Evolutionary conservation across 306 rosid species (phyloP).

Genomic region (Abrus precatorius): DNA sequence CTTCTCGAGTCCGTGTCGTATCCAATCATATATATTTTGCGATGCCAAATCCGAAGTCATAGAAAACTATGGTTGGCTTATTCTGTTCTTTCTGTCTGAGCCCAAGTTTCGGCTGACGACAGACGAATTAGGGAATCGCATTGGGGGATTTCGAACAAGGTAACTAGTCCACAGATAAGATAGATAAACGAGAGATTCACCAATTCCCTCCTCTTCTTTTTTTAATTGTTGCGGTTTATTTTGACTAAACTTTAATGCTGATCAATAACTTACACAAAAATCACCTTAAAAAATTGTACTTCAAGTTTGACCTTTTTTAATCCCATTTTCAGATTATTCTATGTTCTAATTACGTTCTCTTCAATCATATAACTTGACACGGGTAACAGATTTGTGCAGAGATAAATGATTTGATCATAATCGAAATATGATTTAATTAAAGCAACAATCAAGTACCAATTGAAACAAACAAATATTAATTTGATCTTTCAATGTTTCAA

Average conservation of each 20-base stretch:
- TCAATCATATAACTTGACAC: not conserved
- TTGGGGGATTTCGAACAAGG: not conserved
- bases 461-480: too few species aligned
- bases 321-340: not conserved
- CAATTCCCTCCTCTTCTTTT: too few species aligned
- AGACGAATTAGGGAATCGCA: not conserved
- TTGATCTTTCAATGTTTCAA: too few species aligned
- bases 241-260: too few species aligned
- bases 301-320: not conserved
- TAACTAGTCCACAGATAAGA: not conserved
- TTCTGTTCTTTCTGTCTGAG: not conserved
- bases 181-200: not conserved
- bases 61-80: not conserved
- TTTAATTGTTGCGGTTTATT: too few species aligned
- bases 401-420: too few species aligned
- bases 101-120: not conserved
- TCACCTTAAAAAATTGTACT: too few species aligned
- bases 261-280: too few species aligned
- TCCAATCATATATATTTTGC: not conserved
- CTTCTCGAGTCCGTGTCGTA: not conserved
- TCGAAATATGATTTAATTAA: too few species aligned
- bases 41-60: not conserved
- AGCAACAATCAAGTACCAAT: too few species aligned
- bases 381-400: too few species aligned
- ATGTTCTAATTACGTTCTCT: not conserved